Evolutionary conservation across 2,329 filamentous ascomycete species (phyloP), one percentile per base, ranked within the genome.

Genomic region (Endoconidiophora laricicola): DNA sequence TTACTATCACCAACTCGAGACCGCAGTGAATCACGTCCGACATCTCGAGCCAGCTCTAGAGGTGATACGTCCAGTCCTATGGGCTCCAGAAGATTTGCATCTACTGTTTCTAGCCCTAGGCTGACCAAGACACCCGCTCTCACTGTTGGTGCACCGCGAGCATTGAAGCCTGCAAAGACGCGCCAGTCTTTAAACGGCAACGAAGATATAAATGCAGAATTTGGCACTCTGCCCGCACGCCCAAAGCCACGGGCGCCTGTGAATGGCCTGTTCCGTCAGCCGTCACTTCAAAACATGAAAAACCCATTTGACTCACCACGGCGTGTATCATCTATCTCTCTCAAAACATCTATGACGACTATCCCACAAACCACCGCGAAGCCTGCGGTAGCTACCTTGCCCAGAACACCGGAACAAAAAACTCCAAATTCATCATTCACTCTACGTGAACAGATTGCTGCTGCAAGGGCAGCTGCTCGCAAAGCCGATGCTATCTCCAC

Each of bases 391-490:
- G 33, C 14, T 49, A 36, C 23, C 46, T 2, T 33, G n/a, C 46
- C 40, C 23, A 51, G 55, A 29, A 44, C 47, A 12, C 50, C 48
- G 22, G 51, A 54, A 33, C 43, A 47, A 37, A 54, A 52, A 14
- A 61, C 57, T 48, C 62, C 66, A 38, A 91, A 84, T 58, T 87
- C 87, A 0, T 95, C 90, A 0, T 70, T 75, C 14, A 81, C 87
- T 0, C 66, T 98, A 12, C 78, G 91, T 33, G 86, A 95, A 47
- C 88, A 91, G 49, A 95, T 96, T 55, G 86, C 88, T 37, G 90
- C 88, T 58, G 90, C 91, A 1, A 94, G 90, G 60, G 87, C 87
- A 2, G 84, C 86, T 2, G 82, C 78, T 51, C 75, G 78, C 54
- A 79, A 75, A 9, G 66, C 68, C 2, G 60, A 54, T 26, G 53